Evolutionary conservation across 2,329 filamentous ascomycete genomes (phyloP).

Genomic region (Coniosporium tulheliwenetii): DNA sequence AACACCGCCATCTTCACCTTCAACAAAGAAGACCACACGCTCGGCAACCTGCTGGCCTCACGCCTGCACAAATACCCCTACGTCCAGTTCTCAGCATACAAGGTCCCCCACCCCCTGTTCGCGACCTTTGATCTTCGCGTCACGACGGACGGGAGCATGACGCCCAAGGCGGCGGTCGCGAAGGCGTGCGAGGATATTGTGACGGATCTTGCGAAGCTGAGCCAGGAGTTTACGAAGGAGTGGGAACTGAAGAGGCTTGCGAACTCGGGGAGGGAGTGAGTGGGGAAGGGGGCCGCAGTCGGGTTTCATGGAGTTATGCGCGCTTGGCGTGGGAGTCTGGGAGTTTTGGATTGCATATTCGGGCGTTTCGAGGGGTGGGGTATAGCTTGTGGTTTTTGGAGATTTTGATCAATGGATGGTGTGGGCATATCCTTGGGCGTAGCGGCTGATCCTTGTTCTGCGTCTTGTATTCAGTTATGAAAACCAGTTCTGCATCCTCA

Average conservation of each 20-base stretch:
- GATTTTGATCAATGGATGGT: too few relatives aligned
- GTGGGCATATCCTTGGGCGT: too few relatives aligned
- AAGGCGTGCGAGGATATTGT: conserved; percentile 71
- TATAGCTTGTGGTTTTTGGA: too few relatives aligned
- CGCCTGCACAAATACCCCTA: conserved; percentile 73
- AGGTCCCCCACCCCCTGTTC: conserved; percentile 36
- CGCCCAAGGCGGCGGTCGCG: conserved; percentile 77
- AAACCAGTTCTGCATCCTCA: too few relatives aligned
- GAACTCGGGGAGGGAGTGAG: conserved; percentile 9
- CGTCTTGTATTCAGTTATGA: too few relatives aligned
- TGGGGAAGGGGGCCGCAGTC: background rate
- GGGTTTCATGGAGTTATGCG: background rate
- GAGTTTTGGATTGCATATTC: too few relatives aligned
- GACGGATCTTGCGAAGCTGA: conserved; percentile 61
- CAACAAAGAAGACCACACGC: conserved; percentile 92
- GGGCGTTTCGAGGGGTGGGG: too few relatives aligned
- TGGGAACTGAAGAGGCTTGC: conserved; percentile 78
- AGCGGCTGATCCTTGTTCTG: too few relatives aligned
- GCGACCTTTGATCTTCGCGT: conserved; percentile 56
- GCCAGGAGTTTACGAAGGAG: conserved; percentile 83
- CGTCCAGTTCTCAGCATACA: conserved; percentile 85
- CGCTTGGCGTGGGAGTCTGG: too few relatives aligned
- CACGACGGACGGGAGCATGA: conserved; percentile 78
- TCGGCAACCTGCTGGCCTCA: conserved; percentile 77
- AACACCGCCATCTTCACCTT: conserved; percentile 93